Conservation (phyloP, 2,329 filamentous ascomycete species). For the Penicillium fuscoglaucum region DNA sequence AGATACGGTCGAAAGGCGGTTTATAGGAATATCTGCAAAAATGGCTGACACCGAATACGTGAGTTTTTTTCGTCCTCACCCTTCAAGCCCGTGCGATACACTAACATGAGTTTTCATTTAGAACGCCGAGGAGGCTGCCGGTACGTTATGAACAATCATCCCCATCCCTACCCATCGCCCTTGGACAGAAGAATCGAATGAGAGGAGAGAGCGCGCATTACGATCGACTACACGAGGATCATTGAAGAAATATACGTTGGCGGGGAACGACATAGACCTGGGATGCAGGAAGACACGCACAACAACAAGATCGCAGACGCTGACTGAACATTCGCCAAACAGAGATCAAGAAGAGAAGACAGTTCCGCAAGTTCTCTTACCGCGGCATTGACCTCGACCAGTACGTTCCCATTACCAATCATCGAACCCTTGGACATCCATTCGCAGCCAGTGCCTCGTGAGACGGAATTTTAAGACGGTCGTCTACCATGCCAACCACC, state of each 20-base stretch:
- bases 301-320: slow-evolving; percentile 24
- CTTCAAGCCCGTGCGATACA: slow-evolving; percentile 21
- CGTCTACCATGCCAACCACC: not conserved
- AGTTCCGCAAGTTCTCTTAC: slow-evolving; percentile 99
- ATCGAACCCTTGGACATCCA: slow-evolving; percentile 8
- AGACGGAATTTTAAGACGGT: slow-evolving; percentile 9
- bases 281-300: slow-evolving; percentile 17
- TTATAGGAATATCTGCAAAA: slow-evolving; percentile 56
- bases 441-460: slow-evolving; percentile 13
- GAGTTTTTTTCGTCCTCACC: slow-evolving; percentile 48
- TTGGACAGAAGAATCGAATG: slow-evolving; percentile 10
- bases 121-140: slow-evolving; percentile 96
- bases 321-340: slow-evolving; percentile 38
- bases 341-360: slow-evolving; percentile 99
- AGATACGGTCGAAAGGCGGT: slow-evolving; percentile 47
- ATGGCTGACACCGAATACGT: slow-evolving; percentile 92
- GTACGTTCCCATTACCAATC: slow-evolving; percentile 60
- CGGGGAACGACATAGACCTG: slow-evolving; percentile 20
- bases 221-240: slow-evolving; percentile 9
- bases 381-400: slow-evolving; percentile 99
- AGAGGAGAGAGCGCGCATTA: slow-evolving; percentile 4
- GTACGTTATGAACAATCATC: slow-evolving; percentile 50
- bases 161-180: slow-evolving; percentile 20
- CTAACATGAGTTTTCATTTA: slow-evolving; percentile 48
- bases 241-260: slow-evolving; percentile 2